phyloP scores from a whole-genome alignment of 306 rosid genomes.

The Acmispon strigosus region DNA sequence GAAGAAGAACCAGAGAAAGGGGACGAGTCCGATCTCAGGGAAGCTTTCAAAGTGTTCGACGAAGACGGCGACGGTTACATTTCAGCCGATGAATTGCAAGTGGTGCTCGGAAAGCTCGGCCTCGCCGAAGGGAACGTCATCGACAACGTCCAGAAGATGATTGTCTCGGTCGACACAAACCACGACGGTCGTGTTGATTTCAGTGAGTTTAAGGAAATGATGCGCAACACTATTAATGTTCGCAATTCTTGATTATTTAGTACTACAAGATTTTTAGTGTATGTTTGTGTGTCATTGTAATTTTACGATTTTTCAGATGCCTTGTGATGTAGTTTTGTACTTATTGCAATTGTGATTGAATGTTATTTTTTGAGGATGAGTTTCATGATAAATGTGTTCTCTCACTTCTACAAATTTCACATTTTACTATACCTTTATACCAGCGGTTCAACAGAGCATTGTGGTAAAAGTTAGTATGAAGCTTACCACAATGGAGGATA shows the following conservation, averaged over 20 bases:
- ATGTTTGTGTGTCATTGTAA: not conserved
- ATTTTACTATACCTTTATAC: too few relatives aligned
- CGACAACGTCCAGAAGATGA: conserved; percentile 62
- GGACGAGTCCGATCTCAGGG: conserved; percentile 58
- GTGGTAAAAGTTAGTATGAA: too few relatives aligned
- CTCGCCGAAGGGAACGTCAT: conserved; percentile 56
- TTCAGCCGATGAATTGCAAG: conserved; percentile 70
- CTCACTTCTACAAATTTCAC: too few relatives aligned
- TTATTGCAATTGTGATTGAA: too few relatives aligned
- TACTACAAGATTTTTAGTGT: too few relatives aligned
- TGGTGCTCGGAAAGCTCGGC: conserved; percentile 64
- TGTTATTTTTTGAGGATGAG: too few relatives aligned
- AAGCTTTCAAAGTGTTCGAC: conserved; percentile 90
- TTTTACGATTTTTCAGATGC: not conserved
- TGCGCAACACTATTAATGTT: conserved; percentile 39
- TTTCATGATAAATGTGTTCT: too few relatives aligned
- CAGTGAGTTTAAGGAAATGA: conserved; percentile 79
- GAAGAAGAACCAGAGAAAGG: conserved; percentile 7
- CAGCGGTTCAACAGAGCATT: too few relatives aligned
- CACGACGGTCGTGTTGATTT: conserved; percentile 79
- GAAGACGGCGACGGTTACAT: conserved; percentile 80
- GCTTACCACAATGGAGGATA: too few relatives aligned
- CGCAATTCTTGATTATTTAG: not conserved
- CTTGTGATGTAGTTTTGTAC: not conserved
- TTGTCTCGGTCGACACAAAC: conserved; percentile 62